Percentiles rank a stretch among this genome's conserved stretches.
phyloP scores from a whole-genome alignment of 2,329 filamentous ascomycete species.

The Dothistroma septosporum region DNA sequence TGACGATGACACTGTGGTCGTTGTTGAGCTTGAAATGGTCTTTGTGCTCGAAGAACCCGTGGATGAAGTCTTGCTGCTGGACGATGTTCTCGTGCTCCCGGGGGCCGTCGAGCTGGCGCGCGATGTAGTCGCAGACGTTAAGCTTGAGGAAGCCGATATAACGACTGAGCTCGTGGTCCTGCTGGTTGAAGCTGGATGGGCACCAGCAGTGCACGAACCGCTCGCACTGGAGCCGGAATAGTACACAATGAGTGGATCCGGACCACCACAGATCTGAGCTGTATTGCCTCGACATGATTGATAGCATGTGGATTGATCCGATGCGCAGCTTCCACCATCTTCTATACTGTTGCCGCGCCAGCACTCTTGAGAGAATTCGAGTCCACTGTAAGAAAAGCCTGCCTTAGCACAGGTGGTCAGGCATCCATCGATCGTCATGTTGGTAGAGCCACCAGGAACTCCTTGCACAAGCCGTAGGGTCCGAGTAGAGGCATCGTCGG shows the following conservation, averaged over 20 bases:
- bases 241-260: conserved; percentile 14
- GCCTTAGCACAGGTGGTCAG: conserved; percentile 20
- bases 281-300: conserved; percentile 29
- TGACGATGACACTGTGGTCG: too few species aligned
- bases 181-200: conserved; percentile 4
- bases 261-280: conserved; percentile 27
- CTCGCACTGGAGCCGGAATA: conserved; percentile 9
- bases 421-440: conserved; percentile 35
- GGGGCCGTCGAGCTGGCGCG: too few species aligned
- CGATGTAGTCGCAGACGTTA: neutral
- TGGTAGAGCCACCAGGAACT: conserved; percentile 23
- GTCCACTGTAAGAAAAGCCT: conserved; percentile 29
- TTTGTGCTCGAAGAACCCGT: neutral
- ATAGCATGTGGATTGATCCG: conserved; percentile 21
- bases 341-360: conserved; percentile 12
- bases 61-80: neutral
- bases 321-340: conserved; percentile 3
- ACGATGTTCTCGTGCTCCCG: too few species aligned
- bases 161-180: neutral
- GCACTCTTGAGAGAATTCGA: conserved; percentile 31
- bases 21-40: too few species aligned
- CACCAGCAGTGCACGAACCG: too few species aligned
- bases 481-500: conserved; percentile 5
- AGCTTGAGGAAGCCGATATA: neutral
- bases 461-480: conserved; percentile 16